Conservation (phyloP, 192 early-diverging fungal genomes). For the Phycomyces nitens region DNA sequence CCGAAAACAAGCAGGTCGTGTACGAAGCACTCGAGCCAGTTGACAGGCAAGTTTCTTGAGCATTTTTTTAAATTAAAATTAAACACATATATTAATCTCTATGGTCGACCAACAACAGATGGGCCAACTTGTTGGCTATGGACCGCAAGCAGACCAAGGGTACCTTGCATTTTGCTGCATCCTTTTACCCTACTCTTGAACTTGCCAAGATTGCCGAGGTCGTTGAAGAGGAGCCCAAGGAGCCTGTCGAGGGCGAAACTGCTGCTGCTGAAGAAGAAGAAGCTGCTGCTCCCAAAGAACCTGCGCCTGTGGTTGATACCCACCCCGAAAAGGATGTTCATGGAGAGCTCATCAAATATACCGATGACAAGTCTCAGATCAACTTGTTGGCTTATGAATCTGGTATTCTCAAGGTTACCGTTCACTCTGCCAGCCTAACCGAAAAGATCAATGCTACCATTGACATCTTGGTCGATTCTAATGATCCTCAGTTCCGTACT, state of each 20-base stretch:
- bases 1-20: constrained; percentile 25
- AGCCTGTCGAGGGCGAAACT: constrained; percentile 3
- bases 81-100: not conserved
- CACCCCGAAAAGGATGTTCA: constrained; percentile 34
- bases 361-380: constrained; percentile 19
- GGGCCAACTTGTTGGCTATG: constrained; percentile 14
- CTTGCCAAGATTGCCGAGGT: constrained; percentile 20
- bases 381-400: constrained; percentile 37
- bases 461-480: constrained; percentile 47
- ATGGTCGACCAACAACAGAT: constrained; percentile 11
- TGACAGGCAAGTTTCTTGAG: constrained; percentile 29
- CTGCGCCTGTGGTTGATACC: constrained; percentile 9
- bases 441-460: constrained; percentile 24
- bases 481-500: constrained; percentile 41
- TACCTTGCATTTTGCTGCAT: constrained; percentile 34
- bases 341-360: constrained; percentile 35
- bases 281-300: constrained; percentile 8
- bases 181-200: constrained; percentile 35
- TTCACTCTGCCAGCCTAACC: constrained; percentile 40
- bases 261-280: constrained; percentile 27
- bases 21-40: constrained; percentile 32
- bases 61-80: too few species aligned
- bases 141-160: constrained; percentile 35
- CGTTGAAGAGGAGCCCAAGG: constrained; percentile 4
- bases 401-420: constrained; percentile 50